phyloP scores from a whole-genome alignment of 2,329 filamentous ascomycete genomes.

The Paradendryphiella salina region DNA sequence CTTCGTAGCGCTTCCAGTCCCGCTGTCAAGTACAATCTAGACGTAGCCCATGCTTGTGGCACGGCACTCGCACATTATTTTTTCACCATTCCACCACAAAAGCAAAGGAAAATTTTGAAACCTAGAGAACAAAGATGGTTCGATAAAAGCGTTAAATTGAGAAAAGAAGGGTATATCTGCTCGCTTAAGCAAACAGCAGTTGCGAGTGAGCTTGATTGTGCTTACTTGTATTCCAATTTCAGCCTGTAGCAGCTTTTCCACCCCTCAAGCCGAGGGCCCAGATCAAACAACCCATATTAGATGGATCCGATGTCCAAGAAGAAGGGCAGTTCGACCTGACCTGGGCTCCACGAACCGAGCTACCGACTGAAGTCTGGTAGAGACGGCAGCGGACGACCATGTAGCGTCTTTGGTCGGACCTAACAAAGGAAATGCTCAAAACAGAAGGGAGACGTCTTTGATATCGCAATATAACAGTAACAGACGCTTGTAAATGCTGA shows the following conservation, averaged over 20 bases:
- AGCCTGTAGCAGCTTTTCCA: constrained; percentile 35
- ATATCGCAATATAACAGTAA: constrained; percentile 40
- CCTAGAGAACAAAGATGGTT: background rate
- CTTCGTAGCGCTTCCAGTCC: constrained; percentile 38
- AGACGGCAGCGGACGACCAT: constrained; percentile 21
- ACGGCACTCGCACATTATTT: constrained; percentile 13
- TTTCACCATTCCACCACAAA: constrained; percentile 23
- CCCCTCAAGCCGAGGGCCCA: constrained; percentile 26
- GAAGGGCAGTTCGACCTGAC: constrained; percentile 18
- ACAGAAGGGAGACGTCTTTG: constrained; percentile 37
- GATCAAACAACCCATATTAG: constrained; percentile 40
- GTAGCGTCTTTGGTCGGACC: constrained; percentile 28
- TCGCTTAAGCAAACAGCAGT: constrained; percentile 42
- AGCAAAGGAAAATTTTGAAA: constrained; percentile 16
- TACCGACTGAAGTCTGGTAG: constrained; percentile 14
- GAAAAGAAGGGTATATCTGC: constrained; percentile 45
- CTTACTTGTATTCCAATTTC: constrained; percentile 42
- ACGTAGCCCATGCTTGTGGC: constrained; percentile 22
- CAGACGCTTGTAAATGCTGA: constrained; percentile 46
- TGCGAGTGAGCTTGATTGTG: constrained; percentile 42
- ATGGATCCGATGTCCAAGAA: constrained; percentile 36
- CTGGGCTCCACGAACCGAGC: constrained; percentile 21
- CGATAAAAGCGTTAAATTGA: constrained; percentile 19
- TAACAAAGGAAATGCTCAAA: constrained; percentile 44
- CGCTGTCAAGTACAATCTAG: constrained; percentile 37